These are phyloP conservation scores for Mrakia hoshinonis DNA, from an alignment of 768 basidiomycete genomes.

Conservation along the genomic window DNA sequence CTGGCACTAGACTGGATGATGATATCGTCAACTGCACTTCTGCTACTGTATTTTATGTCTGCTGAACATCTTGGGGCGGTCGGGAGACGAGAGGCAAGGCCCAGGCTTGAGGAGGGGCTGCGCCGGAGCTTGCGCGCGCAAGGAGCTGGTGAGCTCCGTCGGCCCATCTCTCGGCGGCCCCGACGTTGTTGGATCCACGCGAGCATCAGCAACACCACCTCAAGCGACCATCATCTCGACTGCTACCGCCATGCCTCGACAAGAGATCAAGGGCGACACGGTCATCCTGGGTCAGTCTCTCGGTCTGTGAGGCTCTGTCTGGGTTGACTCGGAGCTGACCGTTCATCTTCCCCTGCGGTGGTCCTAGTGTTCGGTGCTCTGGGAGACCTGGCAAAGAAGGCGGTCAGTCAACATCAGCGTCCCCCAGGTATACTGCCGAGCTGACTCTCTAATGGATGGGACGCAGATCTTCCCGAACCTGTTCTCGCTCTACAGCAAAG, in stretches of 20 bases:
- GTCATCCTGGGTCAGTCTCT: not conserved
- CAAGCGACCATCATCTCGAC: too few relatives aligned
- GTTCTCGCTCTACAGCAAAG: not conserved
- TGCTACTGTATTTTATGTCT: too few relatives aligned
- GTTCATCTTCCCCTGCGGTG: not conserved
- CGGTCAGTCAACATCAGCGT: not conserved
- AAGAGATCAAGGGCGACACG: not conserved
- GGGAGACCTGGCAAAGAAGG: slow-evolving; percentile 6
- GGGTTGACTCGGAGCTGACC: not conserved
- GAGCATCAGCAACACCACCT: too few relatives aligned
- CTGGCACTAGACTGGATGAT: slow-evolving; percentile 1
- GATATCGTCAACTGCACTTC: too few relatives aligned
- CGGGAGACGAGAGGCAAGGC: too few relatives aligned
- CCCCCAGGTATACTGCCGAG: not conserved
- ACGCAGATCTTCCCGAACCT: slow-evolving; percentile 4
- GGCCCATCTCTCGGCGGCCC: too few relatives aligned
- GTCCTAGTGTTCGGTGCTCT: not conserved
- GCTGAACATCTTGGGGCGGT: too few relatives aligned
- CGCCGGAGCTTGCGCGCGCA: too few relatives aligned
- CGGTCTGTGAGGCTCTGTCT: not conserved
- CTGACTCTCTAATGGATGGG: not conserved
- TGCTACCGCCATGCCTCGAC: too few relatives aligned
- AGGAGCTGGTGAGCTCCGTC: too few relatives aligned
- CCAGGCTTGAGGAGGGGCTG: too few relatives aligned
- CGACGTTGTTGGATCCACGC: too few relatives aligned